Evolutionary conservation across 1,284 basidiomycete species (phyloP), one percentile per base, ranked within the genome.

Genomic region (Ustilago hordei): DNA sequence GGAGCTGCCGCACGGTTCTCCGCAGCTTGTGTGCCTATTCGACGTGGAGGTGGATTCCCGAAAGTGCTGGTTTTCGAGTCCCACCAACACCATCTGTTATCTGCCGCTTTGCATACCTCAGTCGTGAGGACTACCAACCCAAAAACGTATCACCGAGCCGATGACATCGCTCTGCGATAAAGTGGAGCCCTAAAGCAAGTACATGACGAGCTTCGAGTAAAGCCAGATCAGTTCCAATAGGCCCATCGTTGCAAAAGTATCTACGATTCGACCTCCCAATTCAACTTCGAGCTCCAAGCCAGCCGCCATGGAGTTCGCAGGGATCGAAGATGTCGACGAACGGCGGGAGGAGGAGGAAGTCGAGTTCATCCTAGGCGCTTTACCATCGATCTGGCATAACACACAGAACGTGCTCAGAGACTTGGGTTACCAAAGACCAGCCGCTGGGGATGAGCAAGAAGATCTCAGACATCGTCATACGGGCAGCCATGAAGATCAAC

Each of bases 361-460:
- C 50, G 74, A 77, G 34, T 54, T 77, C 58, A 70, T 77, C 15
- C 63, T 73, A 17, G 70, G 69, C 11, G 75, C 69, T 3, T 43
- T 69, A 28, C 69, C 70, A 4, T 68, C 69, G 28, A 39, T 77
- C 35, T 73, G 69, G 69, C 65, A 66, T 60, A 69, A 69, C 31
- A 62, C 75, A 4, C 69, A 69, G 39, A 77, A 69, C 50, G 69
- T 77, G n/a, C 58, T 69, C 43, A 54, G 66, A 60, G 75, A 77
- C 45, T 56, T 77, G 3, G 75, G 75, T 3, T 69, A 69, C 31
- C 52, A 60, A 19, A 57, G 52, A 23, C 43, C 55, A 8, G 38
- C 53, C 13, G 11, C 55, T 19, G 47, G 41, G 2, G 55, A 48
- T 17, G 60, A 56, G 11, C 31, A 41, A 11, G 63, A 41, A 36